Percentiles rank a stretch among this genome's conserved stretches.
Conservation (phyloP, 106 monocot species). For the Narthecium ossifragum region DNA sequence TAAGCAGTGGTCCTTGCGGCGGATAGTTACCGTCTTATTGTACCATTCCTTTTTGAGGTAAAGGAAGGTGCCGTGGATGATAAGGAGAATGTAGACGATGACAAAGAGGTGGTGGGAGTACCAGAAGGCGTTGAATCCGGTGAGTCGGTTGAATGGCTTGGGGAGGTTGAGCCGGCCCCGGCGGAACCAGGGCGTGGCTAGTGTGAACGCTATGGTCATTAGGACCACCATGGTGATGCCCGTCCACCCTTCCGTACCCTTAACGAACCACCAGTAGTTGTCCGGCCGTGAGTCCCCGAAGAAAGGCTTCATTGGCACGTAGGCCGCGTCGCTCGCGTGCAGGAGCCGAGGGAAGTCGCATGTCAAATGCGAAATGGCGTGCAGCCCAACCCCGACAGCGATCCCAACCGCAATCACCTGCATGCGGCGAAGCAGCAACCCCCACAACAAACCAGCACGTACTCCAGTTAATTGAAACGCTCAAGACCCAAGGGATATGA, state of each 20-base stretch:
- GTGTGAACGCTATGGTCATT: conserved; percentile 64
- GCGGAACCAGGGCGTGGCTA: conserved; percentile 85
- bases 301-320: conserved; percentile 58
- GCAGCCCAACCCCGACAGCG: conserved; percentile 46
- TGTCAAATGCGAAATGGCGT: conserved; percentile 69
- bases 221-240: conserved; percentile 86
- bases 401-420: conserved; percentile 68
- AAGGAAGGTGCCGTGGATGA: conserved; percentile 71
- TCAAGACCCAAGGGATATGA: too few relatives aligned
- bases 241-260: conserved; percentile 91
- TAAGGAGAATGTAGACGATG: conserved; percentile 75
- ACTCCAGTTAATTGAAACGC: too few relatives aligned
- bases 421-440: too few relatives aligned
- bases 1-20: neutral
- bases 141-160: conserved; percentile 43
- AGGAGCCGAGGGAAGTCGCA: conserved; percentile 90
- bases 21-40: conserved; percentile 47
- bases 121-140: conserved; percentile 96
- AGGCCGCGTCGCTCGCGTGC: conserved; percentile 56
- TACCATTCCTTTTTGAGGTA: conserved; percentile 70
- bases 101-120: conserved; percentile 93
- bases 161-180: conserved; percentile 52
- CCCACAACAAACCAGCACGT: too few relatives aligned
- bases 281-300: conserved; percentile 67
- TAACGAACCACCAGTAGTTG: conserved; percentile 95